Base-by-base conservation (phyloP, 2,329 filamentous ascomycete species). In the Ilyonectria robusta region DNA sequence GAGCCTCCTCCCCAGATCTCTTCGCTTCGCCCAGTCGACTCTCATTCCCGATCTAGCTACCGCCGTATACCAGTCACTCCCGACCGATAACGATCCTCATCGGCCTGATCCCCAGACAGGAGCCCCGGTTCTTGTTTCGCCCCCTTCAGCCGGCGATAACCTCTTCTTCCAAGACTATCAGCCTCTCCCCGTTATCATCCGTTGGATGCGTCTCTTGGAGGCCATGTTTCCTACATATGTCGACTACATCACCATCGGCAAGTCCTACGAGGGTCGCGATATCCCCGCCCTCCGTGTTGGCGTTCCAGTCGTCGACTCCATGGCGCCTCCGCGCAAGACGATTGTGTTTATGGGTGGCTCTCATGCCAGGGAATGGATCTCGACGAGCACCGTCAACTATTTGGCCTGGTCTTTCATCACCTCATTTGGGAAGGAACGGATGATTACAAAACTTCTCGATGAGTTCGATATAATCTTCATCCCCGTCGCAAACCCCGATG, bases 361-460 rank as follows among this genome's bases (percentile, higher is more conserved):
- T n/a, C 96, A 98, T 80, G 95, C 95, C 3, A 89, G 96, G 42
- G 96, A 99, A 84, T 99, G 96, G 96, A 97, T 99, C 71, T 94
- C 94, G 53, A 94, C 92, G 1, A 96, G 92, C 75, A 97, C 94
- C 0, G 94, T 97, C 59, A 97, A 92, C 75, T 98, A 97, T 75
- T 84, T 97, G 33, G 94, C 95, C 10, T 97, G 96, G 88, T 93
- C 90, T 17, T 86, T 98, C 54, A 93, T 97, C 75, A 95, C 93
- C 1, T 89, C 90, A 5, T 97, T 95, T 79, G 93, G 93, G 67
- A 93, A 94, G 71, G 85, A 88, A 81, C 87, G 76, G 69, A 86
- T 83, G 81, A 91, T 97, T 60, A 95, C 93, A 21, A 92, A 91
- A 67, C 85, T 98, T 9, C 86, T 99, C 4, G 87, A 96, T 69